Evolutionary conservation across 2,329 filamentous ascomycete species (phyloP), one percentile per base, ranked within the genome.

Genomic region (Clarireedia paspali): DNA sequence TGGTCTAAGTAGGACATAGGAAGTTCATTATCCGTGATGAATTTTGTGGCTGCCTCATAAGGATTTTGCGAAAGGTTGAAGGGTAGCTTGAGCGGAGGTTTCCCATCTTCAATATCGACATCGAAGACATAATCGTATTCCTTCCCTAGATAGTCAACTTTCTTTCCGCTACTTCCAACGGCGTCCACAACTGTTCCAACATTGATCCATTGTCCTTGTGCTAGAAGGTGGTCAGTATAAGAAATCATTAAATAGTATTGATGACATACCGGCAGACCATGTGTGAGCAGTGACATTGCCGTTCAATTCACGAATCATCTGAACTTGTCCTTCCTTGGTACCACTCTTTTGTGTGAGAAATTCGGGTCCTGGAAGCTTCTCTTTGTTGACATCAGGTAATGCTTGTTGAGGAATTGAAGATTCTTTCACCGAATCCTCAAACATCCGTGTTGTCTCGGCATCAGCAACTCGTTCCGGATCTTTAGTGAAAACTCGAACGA

Each of bases 101-200:
- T 92, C 52, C 91, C 92, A 66, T 96, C 92, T 69, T 96, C 89
- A 60, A 96, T 95, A 65, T 96, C 91, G 26, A 96, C 91, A 67
- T 96, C 91, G 63, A 97, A 97, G 7, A 99, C 91, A 66, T 87
- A 96, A 68, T 99, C 94, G 70, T 95, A 99, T 59, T 92, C 88
- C 68, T 95, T 83, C 34, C 92, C 92, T 1, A 88, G 77, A 68
- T 92, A 87, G 57, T 85, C 79, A 6, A 83, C 61, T 72, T 91
- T 91, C 57, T 83, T 83, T 10, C 89, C 88, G 62, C 84, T 89
- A 68, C 90, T 95, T 39, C 87, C 90, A 5, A 87, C 88, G 3
- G 90, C 83, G 64, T 95, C 90, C 10, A 97, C 94, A 0, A 99
- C 91, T 0, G 91, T 95, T n/a, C 94, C 94, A 7, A 97, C 87